Evolutionary conservation across 441 rosid genomes (phyloP).

Genomic region (Erodium moschatum): DNA sequence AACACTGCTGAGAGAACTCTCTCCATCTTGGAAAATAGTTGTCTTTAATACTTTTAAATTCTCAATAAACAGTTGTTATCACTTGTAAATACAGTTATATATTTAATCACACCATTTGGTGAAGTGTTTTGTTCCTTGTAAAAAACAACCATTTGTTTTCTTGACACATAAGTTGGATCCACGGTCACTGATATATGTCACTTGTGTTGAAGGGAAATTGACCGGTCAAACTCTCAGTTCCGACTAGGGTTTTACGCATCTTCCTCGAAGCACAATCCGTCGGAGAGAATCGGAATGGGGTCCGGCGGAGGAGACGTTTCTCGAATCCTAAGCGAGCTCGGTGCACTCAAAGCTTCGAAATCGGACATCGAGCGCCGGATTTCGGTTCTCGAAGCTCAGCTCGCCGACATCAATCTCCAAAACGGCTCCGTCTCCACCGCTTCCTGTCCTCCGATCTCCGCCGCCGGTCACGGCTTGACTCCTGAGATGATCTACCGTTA

Average conservation of each 20-base stretch:
- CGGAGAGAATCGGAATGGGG: constrained; percentile 32
- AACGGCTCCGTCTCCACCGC: constrained; percentile 21
- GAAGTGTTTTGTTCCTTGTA: no score
- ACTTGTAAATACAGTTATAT: no score
- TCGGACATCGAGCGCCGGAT: constrained; percentile 50
- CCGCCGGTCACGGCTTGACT: constrained; percentile 40
- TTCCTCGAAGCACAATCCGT: neutral
- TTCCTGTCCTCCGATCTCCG: constrained; percentile 7
- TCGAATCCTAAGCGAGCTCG: constrained; percentile 37
- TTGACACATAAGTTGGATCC: no score
- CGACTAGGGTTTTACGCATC: neutral
- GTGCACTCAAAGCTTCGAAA: constrained; percentile 41
- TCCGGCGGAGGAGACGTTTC: constrained; percentile 1
- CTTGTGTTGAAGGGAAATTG: neutral
- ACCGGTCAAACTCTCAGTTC: neutral
- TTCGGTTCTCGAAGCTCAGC: constrained; percentile 57
- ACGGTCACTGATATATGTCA: no score
- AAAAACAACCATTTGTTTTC: no score
- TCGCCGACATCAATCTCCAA: constrained; percentile 29
- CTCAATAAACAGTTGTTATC: no score
- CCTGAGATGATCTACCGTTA: constrained; percentile 69
- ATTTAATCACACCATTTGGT: no score
- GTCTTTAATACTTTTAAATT: no score
- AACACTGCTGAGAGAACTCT: no score
- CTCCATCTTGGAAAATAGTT: no score